Evolutionary conservation across 1,284 basidiomycete genomes (phyloP).

Genomic region (Tremellales sp.): DNA sequence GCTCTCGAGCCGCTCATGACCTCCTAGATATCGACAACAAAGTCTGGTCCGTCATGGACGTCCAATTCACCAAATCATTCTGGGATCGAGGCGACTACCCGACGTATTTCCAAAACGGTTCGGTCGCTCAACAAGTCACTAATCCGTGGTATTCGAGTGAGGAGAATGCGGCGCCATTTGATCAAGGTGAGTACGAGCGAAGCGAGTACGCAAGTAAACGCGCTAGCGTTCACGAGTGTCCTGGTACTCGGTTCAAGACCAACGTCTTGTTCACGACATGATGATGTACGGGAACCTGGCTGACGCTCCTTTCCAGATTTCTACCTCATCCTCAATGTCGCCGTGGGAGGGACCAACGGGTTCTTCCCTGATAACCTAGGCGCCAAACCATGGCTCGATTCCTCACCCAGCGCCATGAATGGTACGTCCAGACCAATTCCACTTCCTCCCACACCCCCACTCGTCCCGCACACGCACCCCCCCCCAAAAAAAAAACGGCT

Average conservation of each 20-base stretch:
- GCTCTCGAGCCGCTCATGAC: no score
- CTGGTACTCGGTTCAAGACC: no score
- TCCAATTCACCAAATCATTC: slow-evolving; percentile 62
- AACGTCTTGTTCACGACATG: no score
- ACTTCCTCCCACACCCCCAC: slow-evolving; percentile 6
- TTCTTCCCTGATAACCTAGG: slow-evolving; percentile 74
- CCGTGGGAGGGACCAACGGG: slow-evolving; percentile 74
- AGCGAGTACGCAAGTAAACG: no score
- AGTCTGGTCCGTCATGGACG: slow-evolving; percentile 59
- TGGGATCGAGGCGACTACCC: slow-evolving; percentile 72
- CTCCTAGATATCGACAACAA: slow-evolving; percentile 67
- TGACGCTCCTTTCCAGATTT: slow-evolving; percentile 51
- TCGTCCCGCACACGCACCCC: neutral
- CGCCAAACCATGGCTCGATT: slow-evolving; percentile 63
- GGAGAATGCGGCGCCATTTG: neutral
- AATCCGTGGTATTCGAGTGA: slow-evolving; percentile 1
- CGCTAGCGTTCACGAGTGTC: no score
- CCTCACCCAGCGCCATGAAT: slow-evolving; percentile 42
- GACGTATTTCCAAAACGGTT: slow-evolving; percentile 61
- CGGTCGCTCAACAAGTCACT: slow-evolving; percentile 56
- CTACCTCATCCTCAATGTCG: slow-evolving; percentile 72
- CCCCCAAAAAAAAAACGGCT: no score
- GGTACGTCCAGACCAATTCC: slow-evolving; percentile 15
- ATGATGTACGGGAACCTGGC: neutral
- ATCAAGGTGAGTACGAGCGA: slow-evolving; percentile 3